phyloP scores from a whole-genome alignment of 768 basidiomycete genomes.

The Suillus brevipes region DNA sequence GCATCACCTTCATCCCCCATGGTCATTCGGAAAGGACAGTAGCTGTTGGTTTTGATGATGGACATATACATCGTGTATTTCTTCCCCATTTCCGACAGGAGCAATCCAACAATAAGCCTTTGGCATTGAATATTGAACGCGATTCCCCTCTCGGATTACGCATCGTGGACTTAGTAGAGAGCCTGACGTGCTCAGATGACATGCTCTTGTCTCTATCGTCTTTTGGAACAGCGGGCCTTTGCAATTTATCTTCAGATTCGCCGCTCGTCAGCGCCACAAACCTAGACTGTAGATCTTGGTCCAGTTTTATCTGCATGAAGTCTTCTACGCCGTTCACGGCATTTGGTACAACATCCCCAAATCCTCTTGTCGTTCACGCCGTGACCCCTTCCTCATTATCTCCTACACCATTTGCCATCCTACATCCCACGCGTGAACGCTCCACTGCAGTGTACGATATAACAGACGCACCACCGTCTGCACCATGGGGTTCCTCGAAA shows the following conservation, averaged over 20 bases:
- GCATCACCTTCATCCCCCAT: conserved; percentile 49
- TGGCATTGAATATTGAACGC: conserved; percentile 23
- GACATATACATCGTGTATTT: conserved; percentile 51
- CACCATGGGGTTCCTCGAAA: conserved; percentile 70
- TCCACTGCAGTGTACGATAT: conserved; percentile 74
- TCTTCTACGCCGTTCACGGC: conserved; percentile 60
- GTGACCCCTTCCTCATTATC: conserved; percentile 51
- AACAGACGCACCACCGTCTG: conserved; percentile 55
- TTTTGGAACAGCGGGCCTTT: conserved; percentile 48
- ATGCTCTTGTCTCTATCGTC: conserved; percentile 59
- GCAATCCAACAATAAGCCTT: conserved; percentile 10
- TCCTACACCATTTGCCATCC: conserved; percentile 45
- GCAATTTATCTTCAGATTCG: conserved; percentile 26
- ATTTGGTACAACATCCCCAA: conserved; percentile 58
- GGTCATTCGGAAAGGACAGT: conserved; percentile 44
- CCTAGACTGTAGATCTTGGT: conserved; percentile 61
- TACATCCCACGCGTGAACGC: conserved; percentile 39
- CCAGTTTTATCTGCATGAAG: conserved; percentile 52
- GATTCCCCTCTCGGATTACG: conserved; percentile 33
- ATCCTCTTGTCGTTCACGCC: conserved; percentile 58
- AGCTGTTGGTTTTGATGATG: conserved; percentile 60
- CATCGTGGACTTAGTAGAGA: conserved; percentile 53
- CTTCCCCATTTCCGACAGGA: conserved; percentile 25
- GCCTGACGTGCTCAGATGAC: conserved; percentile 47
- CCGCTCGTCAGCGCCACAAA: conserved; percentile 35